Base-by-base conservation (phyloP, 1,284 basidiomycete species). In the Irpex sp. region DNA sequence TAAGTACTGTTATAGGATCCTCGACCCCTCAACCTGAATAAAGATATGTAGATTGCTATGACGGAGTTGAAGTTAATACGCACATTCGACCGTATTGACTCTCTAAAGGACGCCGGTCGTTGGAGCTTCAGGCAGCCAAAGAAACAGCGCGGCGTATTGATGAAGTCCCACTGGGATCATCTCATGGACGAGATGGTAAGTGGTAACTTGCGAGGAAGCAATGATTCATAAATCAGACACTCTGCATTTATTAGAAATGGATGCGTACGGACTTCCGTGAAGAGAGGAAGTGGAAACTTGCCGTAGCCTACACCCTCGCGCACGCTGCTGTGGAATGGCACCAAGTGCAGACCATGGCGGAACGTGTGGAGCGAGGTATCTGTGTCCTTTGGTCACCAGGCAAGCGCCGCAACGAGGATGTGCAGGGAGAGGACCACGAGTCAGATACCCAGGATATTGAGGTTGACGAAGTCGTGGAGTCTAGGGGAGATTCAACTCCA, bases 111-210 rank as follows among this genome's bases (percentile, higher is more conserved):
- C 15, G 83, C 84, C 11, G 91, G 89, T 1, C 81, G 86, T 36
- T 99, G 97, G 97, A 93, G 92, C 70, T 94, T 97, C 72, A 82
- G 96, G 57, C 97, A 99, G 72, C 94, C 95, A 1, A 98, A 97
- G 79, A 97, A 97, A 76, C 93, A 96, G 70, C 84, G 93, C 61
- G 91, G 88, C 6, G 78, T 89, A 13, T 76, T 93, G 40, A 80
- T 82, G 4, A 98, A 98, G 76, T 86, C 91, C 0, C 96, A 98
- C 70, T 97, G 95, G 94, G 97, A 99, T 75, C 93, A 96, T 75
- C 79, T 99, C 36, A 78, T 99, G 73, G 97, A 99, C 66, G 97
- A 99, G 78, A 95, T 98, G 94, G 94, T 93, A 65, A 70, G 84
- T 49, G 2, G 34, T 34, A 36, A 49, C 4, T 13, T 58, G 40